phyloP scores from a whole-genome alignment of 2,329 filamentous ascomycete species.

The Ceratocystis colombiana region DNA sequence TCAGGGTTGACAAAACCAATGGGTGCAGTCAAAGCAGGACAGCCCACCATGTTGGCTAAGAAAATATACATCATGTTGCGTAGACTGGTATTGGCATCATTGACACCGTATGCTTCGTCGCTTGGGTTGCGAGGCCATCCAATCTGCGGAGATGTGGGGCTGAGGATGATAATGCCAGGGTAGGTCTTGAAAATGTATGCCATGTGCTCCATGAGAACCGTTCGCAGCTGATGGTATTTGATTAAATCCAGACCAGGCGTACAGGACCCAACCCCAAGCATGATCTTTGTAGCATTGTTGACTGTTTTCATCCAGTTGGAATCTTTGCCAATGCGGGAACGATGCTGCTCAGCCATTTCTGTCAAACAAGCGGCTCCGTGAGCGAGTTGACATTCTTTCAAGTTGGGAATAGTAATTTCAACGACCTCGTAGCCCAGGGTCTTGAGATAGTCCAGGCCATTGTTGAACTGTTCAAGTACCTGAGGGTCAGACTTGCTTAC shows the following conservation, averaged over 20 bases:
- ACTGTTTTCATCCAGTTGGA: slow-evolving; percentile 46
- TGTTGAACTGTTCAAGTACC: slow-evolving; percentile 53
- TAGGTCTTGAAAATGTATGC: slow-evolving; percentile 58
- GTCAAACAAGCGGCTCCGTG: slow-evolving; percentile 68
- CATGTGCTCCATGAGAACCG: slow-evolving; percentile 68
- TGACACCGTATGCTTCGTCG: slow-evolving; percentile 60
- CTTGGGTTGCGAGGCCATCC: slow-evolving; percentile 57
- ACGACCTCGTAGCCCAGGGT: slow-evolving; percentile 41
- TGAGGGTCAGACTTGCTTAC: slow-evolving; percentile 44
- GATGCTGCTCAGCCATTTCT: slow-evolving; percentile 50
- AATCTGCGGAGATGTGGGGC: slow-evolving; percentile 63
- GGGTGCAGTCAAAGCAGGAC: slow-evolving; percentile 63
- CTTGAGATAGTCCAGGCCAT: slow-evolving; percentile 49
- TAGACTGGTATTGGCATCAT: slow-evolving; percentile 62
- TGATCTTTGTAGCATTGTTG: slow-evolving; percentile 57
- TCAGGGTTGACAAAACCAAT: slow-evolving; percentile 57
- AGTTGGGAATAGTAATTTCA: slow-evolving; percentile 55
- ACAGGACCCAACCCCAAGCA: slow-evolving; percentile 54
- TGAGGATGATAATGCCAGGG: slow-evolving; percentile 67
- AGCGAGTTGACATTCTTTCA: slow-evolving; percentile 62
- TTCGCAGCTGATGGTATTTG: slow-evolving; percentile 61
- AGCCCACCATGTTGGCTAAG: slow-evolving; percentile 72
- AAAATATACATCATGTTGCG: slow-evolving; percentile 77
- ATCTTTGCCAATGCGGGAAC: slow-evolving; percentile 37
- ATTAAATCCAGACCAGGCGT: slow-evolving; percentile 61